phyloP scores from a whole-genome alignment of 805 yeast genomes.

The Scheffersomyces coipomensis region DNA sequence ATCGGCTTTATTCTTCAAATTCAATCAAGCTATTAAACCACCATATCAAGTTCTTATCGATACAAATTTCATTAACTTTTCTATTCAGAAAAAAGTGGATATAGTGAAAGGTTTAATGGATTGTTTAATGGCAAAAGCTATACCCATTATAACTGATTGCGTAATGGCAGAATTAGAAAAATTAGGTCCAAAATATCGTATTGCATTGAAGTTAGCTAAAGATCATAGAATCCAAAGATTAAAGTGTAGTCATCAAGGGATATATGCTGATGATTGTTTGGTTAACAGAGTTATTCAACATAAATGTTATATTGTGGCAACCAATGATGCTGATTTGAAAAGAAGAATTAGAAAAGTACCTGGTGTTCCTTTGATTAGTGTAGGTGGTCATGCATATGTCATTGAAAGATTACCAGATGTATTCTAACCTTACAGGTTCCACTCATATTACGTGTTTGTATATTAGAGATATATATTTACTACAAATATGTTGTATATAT shows the following conservation, averaged over 20 bases:
- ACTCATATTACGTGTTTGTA: constrained; percentile 1
- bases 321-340: constrained; percentile 95
- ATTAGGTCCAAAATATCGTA: constrained; percentile 90
- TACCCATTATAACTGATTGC: constrained; percentile 94
- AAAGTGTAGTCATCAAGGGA: constrained; percentile 90
- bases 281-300: constrained; percentile 93
- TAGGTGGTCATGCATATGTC: constrained; percentile 88
- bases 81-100: constrained; percentile 94
- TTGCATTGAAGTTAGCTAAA: constrained; percentile 87
- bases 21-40: constrained; percentile 92
- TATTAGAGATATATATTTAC: neutral
- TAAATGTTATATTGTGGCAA: constrained; percentile 95
- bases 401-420: constrained; percentile 95
- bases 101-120: constrained; percentile 98
- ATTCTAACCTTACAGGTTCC: constrained; percentile 42
- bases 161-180: constrained; percentile 98
- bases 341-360: constrained; percentile 94
- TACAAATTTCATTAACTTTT: constrained; percentile 95
- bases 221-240: constrained; percentile 89
- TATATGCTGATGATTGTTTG: constrained; percentile 97
- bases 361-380: constrained; percentile 96
- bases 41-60: constrained; percentile 95
- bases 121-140: constrained; percentile 88
- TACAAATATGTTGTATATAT: too few species aligned
- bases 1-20: constrained; percentile 92